Base-by-base conservation (phyloP, 768 basidiomycete species). In the Lactarius sanguifluus region DNA sequence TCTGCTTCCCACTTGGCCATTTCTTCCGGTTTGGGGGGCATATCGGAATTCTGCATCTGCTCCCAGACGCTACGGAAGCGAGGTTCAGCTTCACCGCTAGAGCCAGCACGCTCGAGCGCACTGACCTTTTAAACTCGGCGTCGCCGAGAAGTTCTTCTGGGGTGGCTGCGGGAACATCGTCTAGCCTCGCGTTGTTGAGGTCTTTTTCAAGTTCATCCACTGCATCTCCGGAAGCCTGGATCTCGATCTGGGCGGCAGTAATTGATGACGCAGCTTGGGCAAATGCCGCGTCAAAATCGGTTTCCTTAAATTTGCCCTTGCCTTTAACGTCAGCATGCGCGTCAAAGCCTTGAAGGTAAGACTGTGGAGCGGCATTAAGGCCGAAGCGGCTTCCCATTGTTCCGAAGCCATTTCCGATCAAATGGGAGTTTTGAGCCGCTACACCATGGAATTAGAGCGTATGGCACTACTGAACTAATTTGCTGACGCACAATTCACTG, bases 271-370 rank as follows among this genome's bases (percentile, higher is more conserved):
- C 79, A 2, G 83, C 79, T 71, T 89, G 83, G 13, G 86, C 88
- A 76, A 94, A 93, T 12, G 91, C 92, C n/a, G 88, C 88, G 70
- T 94, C 92, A 64, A 93, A 92, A 75, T 92, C 92, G 5, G 83
- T 85, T 61, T 92, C 89, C 64, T 84, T 81, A 20, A 81, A 85
- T 74, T 93, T 95, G 2, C 90, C 92, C 74, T 96, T 98, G 16
- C 87, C 90, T 71, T 87, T 86, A 5, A 28, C 68, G 68, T 61
- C 71, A 54, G 56, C 18, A 25, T 30, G 54, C n/a, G 15, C 65
- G 69, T 72, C 62, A 65, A 69, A 65, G 62, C 69, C 70, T 57
- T 69, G 69, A 40, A n/a, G 55, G 67, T 67, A 72, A 45, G 30
- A 47, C 63, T 56, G 69, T 45, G 71, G 59, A 55, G 69, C 54